Conservation (phyloP, 2,329 filamentous ascomycete species). For the Phialocephala subalpina region DNA sequence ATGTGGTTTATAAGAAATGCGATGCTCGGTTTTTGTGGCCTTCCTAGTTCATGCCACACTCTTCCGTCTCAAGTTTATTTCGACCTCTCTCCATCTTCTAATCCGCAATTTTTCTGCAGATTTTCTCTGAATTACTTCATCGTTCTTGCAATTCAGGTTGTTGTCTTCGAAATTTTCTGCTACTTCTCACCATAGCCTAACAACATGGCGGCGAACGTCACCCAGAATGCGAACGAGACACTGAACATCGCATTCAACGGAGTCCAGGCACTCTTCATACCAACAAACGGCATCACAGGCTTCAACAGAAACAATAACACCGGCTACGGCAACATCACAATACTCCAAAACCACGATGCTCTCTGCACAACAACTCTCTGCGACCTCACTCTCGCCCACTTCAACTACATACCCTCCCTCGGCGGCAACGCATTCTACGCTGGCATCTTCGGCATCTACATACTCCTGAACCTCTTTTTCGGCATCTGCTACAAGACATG, state of each 20-base stretch:
- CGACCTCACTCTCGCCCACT: constrained; percentile 46
- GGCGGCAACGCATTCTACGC: constrained; percentile 60
- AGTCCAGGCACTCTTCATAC: constrained; percentile 14
- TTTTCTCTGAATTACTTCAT: background rate
- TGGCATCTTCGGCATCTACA: constrained; percentile 57
- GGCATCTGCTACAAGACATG: constrained; percentile 61
- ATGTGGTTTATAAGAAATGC: background rate
- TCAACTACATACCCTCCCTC: constrained; percentile 57
- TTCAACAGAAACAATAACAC: constrained; percentile 21
- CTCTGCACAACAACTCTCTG: constrained; percentile 13
- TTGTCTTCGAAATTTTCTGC: too few relatives aligned
- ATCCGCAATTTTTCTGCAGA: background rate
- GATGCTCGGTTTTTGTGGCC: background rate
- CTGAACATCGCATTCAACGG: background rate
- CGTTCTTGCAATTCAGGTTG: background rate
- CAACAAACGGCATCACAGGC: constrained; percentile 20
- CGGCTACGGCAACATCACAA: constrained; percentile 15
- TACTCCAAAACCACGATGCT: constrained; percentile 1
- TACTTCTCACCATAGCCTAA: too few relatives aligned
- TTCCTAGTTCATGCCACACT: background rate
- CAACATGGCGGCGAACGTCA: background rate
- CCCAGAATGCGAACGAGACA: background rate
- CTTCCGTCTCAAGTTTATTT: background rate
- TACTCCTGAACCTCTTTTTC: constrained; percentile 55
- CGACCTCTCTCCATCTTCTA: background rate